phyloP scores from a whole-genome alignment of 1,284 basidiomycete genomes.

The Ustilago cynodontis region DNA sequence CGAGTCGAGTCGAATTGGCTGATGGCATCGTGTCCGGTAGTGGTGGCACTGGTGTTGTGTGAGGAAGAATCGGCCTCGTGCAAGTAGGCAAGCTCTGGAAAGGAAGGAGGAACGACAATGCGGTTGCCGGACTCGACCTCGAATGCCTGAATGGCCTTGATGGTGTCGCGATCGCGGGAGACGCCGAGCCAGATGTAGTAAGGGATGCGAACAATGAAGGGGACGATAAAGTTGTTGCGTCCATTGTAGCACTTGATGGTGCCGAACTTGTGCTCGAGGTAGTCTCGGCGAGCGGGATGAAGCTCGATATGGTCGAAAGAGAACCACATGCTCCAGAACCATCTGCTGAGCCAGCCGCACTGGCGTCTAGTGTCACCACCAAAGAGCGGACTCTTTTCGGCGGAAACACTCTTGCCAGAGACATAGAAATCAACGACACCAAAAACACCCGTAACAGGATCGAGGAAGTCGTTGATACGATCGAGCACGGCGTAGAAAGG shows the following conservation, averaged over 20 bases:
- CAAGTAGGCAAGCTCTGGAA: slow-evolving; percentile 64
- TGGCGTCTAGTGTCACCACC: slow-evolving; percentile 80
- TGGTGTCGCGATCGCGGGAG: slow-evolving; percentile 77
- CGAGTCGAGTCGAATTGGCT: slow-evolving; percentile 59
- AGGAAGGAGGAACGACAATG: slow-evolving; percentile 66
- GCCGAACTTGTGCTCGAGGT: slow-evolving; percentile 84
- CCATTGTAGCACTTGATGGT: slow-evolving; percentile 78
- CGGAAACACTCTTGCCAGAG: slow-evolving; percentile 75
- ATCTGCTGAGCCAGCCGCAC: slow-evolving; percentile 80
- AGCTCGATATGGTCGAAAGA: slow-evolving; percentile 82
- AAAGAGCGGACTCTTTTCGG: slow-evolving; percentile 74
- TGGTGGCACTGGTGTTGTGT: slow-evolving; percentile 29
- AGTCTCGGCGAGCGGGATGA: slow-evolving; percentile 76
- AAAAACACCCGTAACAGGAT: slow-evolving; percentile 77
- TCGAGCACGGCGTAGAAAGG: slow-evolving; percentile 80
- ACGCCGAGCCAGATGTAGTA: slow-evolving; percentile 85
- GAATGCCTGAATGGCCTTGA: slow-evolving; percentile 76
- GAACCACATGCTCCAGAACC: slow-evolving; percentile 79
- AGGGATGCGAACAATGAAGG: slow-evolving; percentile 78
- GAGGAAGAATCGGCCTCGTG: slow-evolving; percentile 37
- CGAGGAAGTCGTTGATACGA: slow-evolving; percentile 79
- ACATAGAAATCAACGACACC: slow-evolving; percentile 86
- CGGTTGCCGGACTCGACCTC: slow-evolving; percentile 79
- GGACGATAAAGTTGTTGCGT: slow-evolving; percentile 79
- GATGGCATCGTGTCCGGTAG: slow-evolving; percentile 69